Conservation (phyloP, 2,329 filamentous ascomycete species). For the Aspergillus calidoustus region DNA sequence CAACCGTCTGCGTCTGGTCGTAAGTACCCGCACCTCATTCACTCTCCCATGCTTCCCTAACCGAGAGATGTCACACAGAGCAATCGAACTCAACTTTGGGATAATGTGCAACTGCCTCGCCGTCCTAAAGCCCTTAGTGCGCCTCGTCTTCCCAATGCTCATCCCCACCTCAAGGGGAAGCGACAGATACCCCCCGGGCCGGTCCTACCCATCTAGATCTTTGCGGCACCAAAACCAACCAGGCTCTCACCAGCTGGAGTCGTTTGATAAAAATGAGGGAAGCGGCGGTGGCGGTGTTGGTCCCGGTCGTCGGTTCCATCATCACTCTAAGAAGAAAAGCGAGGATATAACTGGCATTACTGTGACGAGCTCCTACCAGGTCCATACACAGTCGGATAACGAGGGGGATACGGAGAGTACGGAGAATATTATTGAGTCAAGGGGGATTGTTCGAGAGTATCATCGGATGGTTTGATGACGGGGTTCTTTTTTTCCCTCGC, state of each 20-base stretch:
- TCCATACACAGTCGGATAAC: background rate
- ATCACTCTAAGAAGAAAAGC: background rate
- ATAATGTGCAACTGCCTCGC: conserved; percentile 8
- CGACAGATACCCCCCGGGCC: background rate
- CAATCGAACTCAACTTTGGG: conserved; percentile 7
- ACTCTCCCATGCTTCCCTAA: background rate
- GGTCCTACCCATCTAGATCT: too few relatives aligned
- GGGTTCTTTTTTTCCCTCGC: too few relatives aligned
- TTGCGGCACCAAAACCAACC: background rate
- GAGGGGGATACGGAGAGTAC: background rate
- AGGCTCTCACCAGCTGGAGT: background rate
- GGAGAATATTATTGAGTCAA: background rate
- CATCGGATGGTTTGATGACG: background rate
- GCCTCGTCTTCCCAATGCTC: conserved; percentile 5
- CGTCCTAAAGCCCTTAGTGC: conserved; percentile 6
- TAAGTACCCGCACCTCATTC: background rate
- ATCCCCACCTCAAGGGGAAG: background rate
- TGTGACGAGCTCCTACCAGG: background rate
- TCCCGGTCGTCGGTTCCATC: background rate
- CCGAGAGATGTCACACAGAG: background rate
- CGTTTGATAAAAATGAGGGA: background rate
- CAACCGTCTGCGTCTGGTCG: conserved; percentile 7
- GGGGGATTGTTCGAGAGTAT: background rate
- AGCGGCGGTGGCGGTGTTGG: too few relatives aligned
- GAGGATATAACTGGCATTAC: background rate